phyloP scores from a whole-genome alignment of 164 flowering plant species.

The Stephania yunnanensis region DNA sequence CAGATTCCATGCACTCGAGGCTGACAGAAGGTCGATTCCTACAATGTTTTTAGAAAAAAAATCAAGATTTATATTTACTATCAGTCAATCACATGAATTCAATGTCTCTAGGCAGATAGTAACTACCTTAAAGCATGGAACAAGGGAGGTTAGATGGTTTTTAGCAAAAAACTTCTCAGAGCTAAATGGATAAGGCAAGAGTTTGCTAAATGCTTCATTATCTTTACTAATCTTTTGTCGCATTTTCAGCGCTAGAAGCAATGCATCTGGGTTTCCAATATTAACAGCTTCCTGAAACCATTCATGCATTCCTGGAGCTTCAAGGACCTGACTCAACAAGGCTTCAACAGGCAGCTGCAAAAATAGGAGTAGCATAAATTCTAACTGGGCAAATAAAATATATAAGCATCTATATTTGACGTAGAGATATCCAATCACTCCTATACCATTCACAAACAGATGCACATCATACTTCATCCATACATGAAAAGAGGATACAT shows the following conservation, averaged over 20 bases:
- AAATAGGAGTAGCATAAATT: conserved; percentile 3
- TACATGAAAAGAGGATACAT: not conserved
- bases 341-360: conserved; percentile 73
- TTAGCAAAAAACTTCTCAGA: conserved; percentile 48
- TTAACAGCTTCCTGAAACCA: conserved; percentile 77
- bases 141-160: conserved; percentile 51
- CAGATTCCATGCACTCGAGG: conserved; percentile 88
- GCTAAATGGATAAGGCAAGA: conserved; percentile 73
- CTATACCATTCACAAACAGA: not conserved
- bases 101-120: not conserved
- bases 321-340: conserved; percentile 53
- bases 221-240: conserved; percentile 51
- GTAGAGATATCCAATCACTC: not conserved
- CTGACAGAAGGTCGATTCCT: conserved; percentile 97
- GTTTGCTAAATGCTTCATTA: conserved; percentile 41
- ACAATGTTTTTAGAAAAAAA: conserved; percentile 19
- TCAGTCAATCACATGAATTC: not conserved
- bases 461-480: not conserved
- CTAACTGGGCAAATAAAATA: not conserved
- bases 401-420: not conserved
- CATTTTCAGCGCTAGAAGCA: conserved; percentile 73
- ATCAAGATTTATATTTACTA: not conserved
- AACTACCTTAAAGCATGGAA: conserved; percentile 71
- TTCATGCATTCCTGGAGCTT: conserved; percentile 64
- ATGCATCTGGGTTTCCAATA: conserved; percentile 88